Conservation (phyloP, 805 yeast genomes). For the Kuraishia piskuri region DNA sequence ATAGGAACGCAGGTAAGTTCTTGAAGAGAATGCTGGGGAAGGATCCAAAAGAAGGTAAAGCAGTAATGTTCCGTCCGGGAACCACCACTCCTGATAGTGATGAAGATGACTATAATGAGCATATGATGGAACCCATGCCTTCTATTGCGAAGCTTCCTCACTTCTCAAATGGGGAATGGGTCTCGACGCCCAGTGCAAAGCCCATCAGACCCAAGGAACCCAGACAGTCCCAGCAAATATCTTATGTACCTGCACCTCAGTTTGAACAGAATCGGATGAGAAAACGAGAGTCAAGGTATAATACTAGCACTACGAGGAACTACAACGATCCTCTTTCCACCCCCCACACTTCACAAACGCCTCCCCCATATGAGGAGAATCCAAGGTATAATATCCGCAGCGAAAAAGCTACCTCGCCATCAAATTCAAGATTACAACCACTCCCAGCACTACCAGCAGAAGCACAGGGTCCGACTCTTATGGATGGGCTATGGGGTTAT, state of each 20-base stretch:
- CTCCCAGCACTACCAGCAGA: background rate
- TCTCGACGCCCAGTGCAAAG: background rate
- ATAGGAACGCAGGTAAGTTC: background rate
- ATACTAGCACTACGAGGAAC: too few species aligned
- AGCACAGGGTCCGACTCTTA: background rate
- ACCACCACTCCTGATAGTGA: background rate
- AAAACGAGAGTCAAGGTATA: background rate
- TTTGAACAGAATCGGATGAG: background rate
- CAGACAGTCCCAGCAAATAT: background rate
- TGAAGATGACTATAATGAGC: background rate
- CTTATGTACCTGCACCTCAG: background rate
- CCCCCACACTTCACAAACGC: background rate
- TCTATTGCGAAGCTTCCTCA: background rate
- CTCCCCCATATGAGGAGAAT: background rate
- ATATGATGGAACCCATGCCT: background rate
- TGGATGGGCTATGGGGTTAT: background rate
- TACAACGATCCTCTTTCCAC: background rate
- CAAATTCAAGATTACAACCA: background rate
- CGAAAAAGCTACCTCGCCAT: background rate
- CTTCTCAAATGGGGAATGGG: background rate
- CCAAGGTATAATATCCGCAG: background rate
- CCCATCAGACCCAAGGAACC: background rate
- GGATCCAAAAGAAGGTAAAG: background rate
- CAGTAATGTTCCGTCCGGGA: background rate
- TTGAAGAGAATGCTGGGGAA: background rate